Percentiles rank a stretch among this genome's conserved stretches.
phyloP scores from a whole-genome alignment of 2,329 filamentous ascomycete species.

The Cladosporium velox region DNA sequence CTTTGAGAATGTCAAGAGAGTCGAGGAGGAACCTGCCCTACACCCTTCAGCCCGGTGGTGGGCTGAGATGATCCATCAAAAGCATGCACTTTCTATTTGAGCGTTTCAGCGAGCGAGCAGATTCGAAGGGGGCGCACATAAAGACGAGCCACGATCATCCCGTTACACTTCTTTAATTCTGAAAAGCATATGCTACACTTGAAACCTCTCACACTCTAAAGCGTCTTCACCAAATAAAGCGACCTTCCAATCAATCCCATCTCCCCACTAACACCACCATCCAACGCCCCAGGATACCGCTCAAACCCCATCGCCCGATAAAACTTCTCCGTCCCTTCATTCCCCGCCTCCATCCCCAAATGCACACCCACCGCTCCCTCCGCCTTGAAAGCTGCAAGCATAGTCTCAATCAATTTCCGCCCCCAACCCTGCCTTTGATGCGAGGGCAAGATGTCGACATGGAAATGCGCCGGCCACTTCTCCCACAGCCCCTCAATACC shows the following conservation, averaged over 20 bases:
- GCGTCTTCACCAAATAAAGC: slow-evolving; percentile 9
- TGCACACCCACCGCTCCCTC: slow-evolving; percentile 38
- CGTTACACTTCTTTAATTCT: not conserved
- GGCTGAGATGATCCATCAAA: slow-evolving; percentile 4
- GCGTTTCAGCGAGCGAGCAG: slow-evolving; percentile 8
- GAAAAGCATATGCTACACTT: not conserved
- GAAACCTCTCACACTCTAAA: not conserved
- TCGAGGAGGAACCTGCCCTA: slow-evolving; percentile 6
- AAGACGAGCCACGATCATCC: slow-evolving; percentile 7
- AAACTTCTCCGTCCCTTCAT: slow-evolving; percentile 32
- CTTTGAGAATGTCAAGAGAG: slow-evolving; percentile 9
- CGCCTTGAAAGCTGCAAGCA: slow-evolving; percentile 31
- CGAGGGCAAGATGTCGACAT: slow-evolving; percentile 41
- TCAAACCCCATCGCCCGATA: slow-evolving; percentile 19
- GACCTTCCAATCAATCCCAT: not conserved
- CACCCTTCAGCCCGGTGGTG: not conserved
- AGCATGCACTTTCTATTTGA: not conserved
- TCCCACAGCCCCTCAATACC: slow-evolving; percentile 27
- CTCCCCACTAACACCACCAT: slow-evolving; percentile 19
- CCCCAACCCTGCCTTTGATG: slow-evolving; percentile 40
- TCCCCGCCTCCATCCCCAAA: slow-evolving; percentile 40
- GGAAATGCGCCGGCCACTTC: slow-evolving; percentile 41
- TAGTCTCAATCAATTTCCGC: slow-evolving; percentile 31
- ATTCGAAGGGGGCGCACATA: not conserved
- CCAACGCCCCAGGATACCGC: not conserved